Evolutionary conservation across 164 flowering plant species (phyloP).

Genomic region (Umbellularia californica): DNA sequence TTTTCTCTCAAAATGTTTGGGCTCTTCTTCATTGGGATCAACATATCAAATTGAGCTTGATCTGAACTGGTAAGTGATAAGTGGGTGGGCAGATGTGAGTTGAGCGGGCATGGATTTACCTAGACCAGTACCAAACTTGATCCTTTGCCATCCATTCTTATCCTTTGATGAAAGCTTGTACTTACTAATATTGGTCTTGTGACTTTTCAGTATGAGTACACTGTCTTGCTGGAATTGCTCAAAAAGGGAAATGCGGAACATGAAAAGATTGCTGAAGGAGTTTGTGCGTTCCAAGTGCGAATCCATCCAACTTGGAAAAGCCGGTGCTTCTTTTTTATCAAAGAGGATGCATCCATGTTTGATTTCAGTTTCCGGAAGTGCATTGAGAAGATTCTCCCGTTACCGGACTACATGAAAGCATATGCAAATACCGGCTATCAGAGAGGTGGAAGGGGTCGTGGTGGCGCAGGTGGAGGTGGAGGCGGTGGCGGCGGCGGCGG

Average conservation of each 20-base stretch:
- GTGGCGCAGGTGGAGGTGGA: background rate
- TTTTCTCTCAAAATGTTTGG: too few species aligned
- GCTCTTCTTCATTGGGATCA: too few species aligned
- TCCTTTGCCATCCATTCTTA: background rate
- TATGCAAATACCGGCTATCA: constrained; percentile 21
- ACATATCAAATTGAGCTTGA: too few species aligned
- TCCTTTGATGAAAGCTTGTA: background rate
- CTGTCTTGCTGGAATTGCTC: constrained; percentile 66
- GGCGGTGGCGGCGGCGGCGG: too few species aligned
- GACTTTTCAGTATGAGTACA: constrained; percentile 68
- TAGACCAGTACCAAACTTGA: background rate
- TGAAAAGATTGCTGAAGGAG: constrained; percentile 57
- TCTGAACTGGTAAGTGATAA: too few species aligned
- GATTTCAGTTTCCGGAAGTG: constrained; percentile 99
- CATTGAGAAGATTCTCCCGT: constrained; percentile 77
- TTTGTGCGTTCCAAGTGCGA: constrained; percentile 64
- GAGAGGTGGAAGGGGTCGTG: constrained; percentile 1
- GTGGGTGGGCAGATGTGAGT: too few species aligned
- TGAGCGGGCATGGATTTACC: background rate
- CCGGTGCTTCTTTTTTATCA: constrained; percentile 71
- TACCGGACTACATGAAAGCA: constrained; percentile 78
- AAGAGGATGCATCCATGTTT: constrained; percentile 62
- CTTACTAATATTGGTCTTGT: background rate
- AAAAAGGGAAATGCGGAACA: constrained; percentile 79
- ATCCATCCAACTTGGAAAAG: constrained; percentile 80